Percentiles rank a stretch among this genome's conserved stretches.
phyloP scores from a whole-genome alignment of 495 filamentous ascomycete genomes.

The Lasiosphaeria hispida region DNA sequence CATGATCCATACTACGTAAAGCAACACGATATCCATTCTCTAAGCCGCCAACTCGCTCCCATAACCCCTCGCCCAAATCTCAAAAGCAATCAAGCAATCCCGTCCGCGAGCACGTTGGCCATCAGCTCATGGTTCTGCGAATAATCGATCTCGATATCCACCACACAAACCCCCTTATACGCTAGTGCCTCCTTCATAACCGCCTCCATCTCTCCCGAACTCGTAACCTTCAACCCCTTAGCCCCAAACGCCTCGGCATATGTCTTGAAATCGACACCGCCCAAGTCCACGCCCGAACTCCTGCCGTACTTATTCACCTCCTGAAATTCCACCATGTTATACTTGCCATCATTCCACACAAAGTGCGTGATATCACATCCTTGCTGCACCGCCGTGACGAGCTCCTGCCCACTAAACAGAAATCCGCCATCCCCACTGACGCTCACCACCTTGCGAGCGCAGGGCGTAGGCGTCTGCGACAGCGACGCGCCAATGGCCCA shows the following conservation, averaged over 20 bases:
- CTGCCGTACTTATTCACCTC: slow-evolving; percentile 42
- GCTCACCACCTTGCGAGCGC: slow-evolving; percentile 35
- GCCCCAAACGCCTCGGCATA: slow-evolving; percentile 40
- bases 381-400: slow-evolving; percentile 38
- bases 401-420: slow-evolving; percentile 36
- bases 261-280: slow-evolving; percentile 37
- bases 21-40: no score
- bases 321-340: slow-evolving; percentile 45
- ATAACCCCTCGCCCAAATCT: no score
- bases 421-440: slow-evolving; percentile 39
- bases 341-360: slow-evolving; percentile 41
- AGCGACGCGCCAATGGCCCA: slow-evolving; percentile 41
- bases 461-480: slow-evolving; percentile 26
- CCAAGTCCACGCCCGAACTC: slow-evolving; percentile 32
- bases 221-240: slow-evolving; percentile 30
- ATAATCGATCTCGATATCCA: slow-evolving; percentile 40
- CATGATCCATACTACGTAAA: no score
- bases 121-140: slow-evolving; percentile 22
- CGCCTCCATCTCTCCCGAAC: slow-evolving; percentile 25
- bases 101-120: slow-evolving; percentile 18
- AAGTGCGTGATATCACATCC: slow-evolving; percentile 43
- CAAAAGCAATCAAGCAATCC: background rate
- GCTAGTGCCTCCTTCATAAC: slow-evolving; percentile 35
- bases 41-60: no score
- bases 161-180: slow-evolving; percentile 34